Percentiles rank a stretch among this genome's conserved stretches.
phyloP scores from a whole-genome alignment of 108 stramenopile species.

The Craspedostauros australis region DNA sequence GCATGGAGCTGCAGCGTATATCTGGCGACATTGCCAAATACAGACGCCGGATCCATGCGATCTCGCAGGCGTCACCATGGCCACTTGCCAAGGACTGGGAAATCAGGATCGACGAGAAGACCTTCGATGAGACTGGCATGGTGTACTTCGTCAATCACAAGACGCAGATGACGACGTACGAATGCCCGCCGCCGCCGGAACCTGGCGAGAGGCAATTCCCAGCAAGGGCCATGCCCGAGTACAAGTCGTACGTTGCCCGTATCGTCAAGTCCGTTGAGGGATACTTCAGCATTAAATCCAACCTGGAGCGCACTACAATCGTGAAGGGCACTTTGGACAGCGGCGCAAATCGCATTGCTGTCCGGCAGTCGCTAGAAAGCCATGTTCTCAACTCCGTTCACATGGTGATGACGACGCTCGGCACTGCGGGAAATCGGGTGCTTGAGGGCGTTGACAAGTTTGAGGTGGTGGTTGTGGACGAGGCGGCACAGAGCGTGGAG shows the following conservation, averaged over 20 bases:
- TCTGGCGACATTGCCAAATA: conserved; percentile 46
- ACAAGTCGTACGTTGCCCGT: conserved; percentile 44
- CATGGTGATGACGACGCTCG: conserved; percentile 95
- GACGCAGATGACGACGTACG: conserved; percentile 66
- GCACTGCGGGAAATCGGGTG: conserved; percentile 80
- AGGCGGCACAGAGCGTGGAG: conserved; percentile 97
- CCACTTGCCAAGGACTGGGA: conserved; percentile 85
- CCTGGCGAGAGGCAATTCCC: conserved; percentile 52
- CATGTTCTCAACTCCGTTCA: conserved; percentile 87
- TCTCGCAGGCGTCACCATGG: conserved; percentile 55
- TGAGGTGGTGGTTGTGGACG: conserved; percentile 96
- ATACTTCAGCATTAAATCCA: conserved; percentile 54
- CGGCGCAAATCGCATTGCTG: conserved; percentile 34
- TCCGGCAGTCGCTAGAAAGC: conserved; percentile 56
- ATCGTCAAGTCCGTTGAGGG: conserved; percentile 81
- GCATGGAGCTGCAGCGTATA: conserved; percentile 52
- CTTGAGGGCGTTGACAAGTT: conserved; percentile 84
- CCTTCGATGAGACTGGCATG: conserved; percentile 30
- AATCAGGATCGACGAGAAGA: conserved; percentile 80
- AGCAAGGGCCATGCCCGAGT: conserved; percentile 76
- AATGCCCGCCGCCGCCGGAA: conserved; percentile 78
- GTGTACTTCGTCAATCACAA: conserved; percentile 89
- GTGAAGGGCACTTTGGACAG: conserved; percentile 34
- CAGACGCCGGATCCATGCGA: conserved; percentile 61
- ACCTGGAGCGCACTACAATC: conserved; percentile 62